Evolutionary conservation across 495 filamentous ascomycete genomes (phyloP), one percentile per base, ranked within the genome.

Genomic region (Penicillium riverlandense): DNA sequence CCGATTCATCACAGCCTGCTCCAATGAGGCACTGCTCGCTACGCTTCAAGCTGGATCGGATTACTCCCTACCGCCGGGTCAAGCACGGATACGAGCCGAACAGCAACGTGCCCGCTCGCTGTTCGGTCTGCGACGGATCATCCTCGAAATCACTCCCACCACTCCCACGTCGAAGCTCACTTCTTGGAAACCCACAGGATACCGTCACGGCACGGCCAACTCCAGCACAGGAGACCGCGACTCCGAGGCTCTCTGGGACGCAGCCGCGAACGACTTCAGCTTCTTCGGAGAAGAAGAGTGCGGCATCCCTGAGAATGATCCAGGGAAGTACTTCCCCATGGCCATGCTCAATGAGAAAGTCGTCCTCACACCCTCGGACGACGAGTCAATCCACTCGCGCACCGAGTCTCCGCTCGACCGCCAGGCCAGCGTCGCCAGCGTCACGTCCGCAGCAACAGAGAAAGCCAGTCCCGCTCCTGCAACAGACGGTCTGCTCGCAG

Each of bases 201-300:
- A 61, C 41, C 55, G 60, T 46, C 61, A 66, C 6, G 58, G 61
- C 27, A 61, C 56, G 8, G 67, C 63, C 0, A 77, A 72, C 45
- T 82, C 79, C 29, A 74, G 74, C 16, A 83, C 79, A 0, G 80
- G 79, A 37, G 80, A 83, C 39, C 58, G 71, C 8, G 80, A 84
- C 48, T 71, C 68, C 9, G 80, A 84, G 55, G 59, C 69, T 4
- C 71, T 84, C 11, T 83, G 79, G 78, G 66, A 75, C 30, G 78
- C 77, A 15, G 75, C 77, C 7, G 64, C 71, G 34, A 59, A 71
- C 27, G 80, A 84, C 48, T 84, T 82, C 50, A 80, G 76, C 33
- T 84, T 84, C 61, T 84, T 84, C 44, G 76, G 68, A 2, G 77
- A 80, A 37, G 77, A 77, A 33, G 79, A 82, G 54, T 77, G 72